phyloP scores from a whole-genome alignment of 129 eudicot genomes.

The Logfia minima region DNA sequence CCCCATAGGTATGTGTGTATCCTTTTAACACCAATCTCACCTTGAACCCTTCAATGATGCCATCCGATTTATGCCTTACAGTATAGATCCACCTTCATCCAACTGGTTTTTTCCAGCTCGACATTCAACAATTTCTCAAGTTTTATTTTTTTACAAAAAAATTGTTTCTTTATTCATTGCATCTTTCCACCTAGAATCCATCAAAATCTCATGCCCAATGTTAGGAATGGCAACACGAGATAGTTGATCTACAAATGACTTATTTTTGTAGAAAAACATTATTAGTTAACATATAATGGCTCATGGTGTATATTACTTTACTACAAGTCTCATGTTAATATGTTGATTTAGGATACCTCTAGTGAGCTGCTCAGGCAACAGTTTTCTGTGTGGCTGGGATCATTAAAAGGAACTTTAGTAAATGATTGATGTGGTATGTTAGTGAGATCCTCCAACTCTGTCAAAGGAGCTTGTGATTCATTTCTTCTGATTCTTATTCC shows the following conservation, averaged over 20 bases:
- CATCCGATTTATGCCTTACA: too few species aligned
- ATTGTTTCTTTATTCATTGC: background rate
- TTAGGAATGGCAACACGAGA: background rate
- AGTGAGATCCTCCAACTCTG: background rate
- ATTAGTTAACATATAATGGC: too few species aligned
- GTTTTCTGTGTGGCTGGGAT: background rate
- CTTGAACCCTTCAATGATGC: too few species aligned
- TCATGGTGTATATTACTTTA: background rate
- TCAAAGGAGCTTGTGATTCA: background rate
- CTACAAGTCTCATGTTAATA: constrained; percentile 9
- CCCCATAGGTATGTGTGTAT: too few species aligned
- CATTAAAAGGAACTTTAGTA: too few species aligned
- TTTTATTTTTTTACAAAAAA: too few species aligned
- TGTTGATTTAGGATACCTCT: constrained; percentile 24
- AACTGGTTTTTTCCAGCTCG: background rate
- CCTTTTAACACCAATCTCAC: too few species aligned
- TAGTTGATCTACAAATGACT: constrained; percentile 17
- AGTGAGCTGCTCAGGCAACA: background rate
- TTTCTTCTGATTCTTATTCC: too few species aligned
- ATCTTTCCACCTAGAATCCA: background rate
- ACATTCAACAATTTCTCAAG: background rate
- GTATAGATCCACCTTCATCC: background rate
- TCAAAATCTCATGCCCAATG: background rate
- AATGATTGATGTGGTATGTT: background rate
- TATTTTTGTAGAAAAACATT: background rate